Conservation (phyloP, 2,329 filamentous ascomycete species). For the Hymenoscyphus scutula region DNA sequence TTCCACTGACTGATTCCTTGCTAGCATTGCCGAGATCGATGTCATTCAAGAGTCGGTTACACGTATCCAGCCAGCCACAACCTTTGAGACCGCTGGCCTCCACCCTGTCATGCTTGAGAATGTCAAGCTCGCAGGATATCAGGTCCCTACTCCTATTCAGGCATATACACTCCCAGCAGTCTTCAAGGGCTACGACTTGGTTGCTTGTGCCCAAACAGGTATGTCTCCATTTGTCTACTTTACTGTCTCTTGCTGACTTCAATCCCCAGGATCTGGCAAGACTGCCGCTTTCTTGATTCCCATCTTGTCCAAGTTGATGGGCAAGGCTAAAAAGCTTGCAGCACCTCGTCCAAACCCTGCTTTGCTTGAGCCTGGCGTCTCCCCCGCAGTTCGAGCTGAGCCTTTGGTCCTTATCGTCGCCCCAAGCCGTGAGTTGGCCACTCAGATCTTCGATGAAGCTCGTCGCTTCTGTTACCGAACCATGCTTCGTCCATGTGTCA, state of each 20-base stretch:
- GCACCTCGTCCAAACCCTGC: slow-evolving; percentile 69
- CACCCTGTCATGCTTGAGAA: slow-evolving; percentile 84
- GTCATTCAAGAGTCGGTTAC: slow-evolving; percentile 56
- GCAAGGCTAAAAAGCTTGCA: slow-evolving; percentile 85
- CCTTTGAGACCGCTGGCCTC: slow-evolving; percentile 74
- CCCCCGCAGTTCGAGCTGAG: slow-evolving; percentile 65
- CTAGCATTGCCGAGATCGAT: slow-evolving; percentile 53
- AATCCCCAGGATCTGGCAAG: slow-evolving; percentile 79
- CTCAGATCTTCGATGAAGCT: slow-evolving; percentile 93
- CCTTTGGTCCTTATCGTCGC: slow-evolving; percentile 83
- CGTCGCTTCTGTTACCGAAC: slow-evolving; percentile 91
- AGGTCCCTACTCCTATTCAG: slow-evolving; percentile 80
- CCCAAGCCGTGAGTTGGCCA: slow-evolving; percentile 85
- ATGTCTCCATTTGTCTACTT: slow-evolving; percentile 35
- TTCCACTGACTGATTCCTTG: slow-evolving; percentile 26
- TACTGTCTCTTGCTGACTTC: slow-evolving; percentile 10
- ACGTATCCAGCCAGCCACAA: slow-evolving; percentile 50
- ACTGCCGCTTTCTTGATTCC: slow-evolving; percentile 91
- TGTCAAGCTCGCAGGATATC: slow-evolving; percentile 69
- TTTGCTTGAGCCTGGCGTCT: slow-evolving; percentile 49
- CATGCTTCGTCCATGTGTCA: slow-evolving; percentile 87
- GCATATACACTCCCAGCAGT: slow-evolving; percentile 81
- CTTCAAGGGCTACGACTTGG: slow-evolving; percentile 72
- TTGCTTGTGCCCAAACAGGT: slow-evolving; percentile 93
- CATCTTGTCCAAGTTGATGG: slow-evolving; percentile 87